phyloP scores from a whole-genome alignment of 208 protist genomes.

The Giardia muris region DNA sequence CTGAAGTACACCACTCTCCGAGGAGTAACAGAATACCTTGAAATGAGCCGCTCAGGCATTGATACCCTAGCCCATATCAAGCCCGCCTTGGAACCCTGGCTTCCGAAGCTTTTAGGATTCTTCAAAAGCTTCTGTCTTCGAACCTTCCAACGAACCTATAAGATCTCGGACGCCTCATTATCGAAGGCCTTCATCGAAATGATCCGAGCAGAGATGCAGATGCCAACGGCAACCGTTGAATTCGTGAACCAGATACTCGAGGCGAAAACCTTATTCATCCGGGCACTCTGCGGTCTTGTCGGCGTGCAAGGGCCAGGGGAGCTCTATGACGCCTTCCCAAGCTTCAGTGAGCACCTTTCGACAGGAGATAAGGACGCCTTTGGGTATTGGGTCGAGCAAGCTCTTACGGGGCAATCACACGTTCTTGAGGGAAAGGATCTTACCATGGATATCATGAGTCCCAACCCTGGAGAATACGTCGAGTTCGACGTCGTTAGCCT shows the following conservation, averaged over 20 bases:
- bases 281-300: not conserved
- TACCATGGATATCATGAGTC: not conserved
- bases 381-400: not conserved
- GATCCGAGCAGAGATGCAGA: not conserved
- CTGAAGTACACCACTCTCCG: not conserved
- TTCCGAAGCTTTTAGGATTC: not conserved
- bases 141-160: not conserved
- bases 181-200: not conserved
- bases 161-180: not conserved
- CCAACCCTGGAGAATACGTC: not conserved
- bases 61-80: not conserved
- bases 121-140: not conserved
- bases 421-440: not conserved
- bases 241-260: not conserved
- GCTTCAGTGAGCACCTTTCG: not conserved
- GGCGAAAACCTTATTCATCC: not conserved
- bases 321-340: not conserved
- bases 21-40: not conserved
- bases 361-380: not conserved
- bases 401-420: not conserved
- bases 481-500: not conserved
- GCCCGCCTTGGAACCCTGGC: not conserved
- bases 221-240: not conserved
- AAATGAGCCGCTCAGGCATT: not conserved
- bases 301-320: not conserved